Percentiles rank a stretch among this genome's conserved stretches.
Conservation (phyloP, 495 filamentous ascomycete genomes). For the Penicillium odoratum region DNA sequence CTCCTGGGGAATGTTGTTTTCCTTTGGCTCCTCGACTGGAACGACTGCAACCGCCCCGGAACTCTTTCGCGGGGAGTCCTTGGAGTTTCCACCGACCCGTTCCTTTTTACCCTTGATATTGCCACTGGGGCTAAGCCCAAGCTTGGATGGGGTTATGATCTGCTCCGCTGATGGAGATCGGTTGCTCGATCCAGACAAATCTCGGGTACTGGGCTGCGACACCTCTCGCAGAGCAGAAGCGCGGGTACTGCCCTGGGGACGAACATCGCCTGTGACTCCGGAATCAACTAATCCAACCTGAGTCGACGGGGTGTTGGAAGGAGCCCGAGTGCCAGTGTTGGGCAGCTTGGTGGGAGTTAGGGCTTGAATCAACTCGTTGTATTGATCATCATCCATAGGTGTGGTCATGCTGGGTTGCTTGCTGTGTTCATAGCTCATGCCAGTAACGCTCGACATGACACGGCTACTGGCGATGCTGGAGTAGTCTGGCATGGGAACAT, state of each 20-base stretch:
- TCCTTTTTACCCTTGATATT: conserved; percentile 48
- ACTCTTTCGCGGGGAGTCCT: conserved; percentile 16
- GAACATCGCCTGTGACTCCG: conserved; percentile 35
- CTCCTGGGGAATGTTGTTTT: neutral
- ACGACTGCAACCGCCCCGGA: neutral
- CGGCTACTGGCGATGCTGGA: conserved; percentile 45
- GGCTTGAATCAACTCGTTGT: conserved; percentile 41
- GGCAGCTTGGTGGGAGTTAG: conserved; percentile 44
- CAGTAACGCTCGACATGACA: conserved; percentile 44
- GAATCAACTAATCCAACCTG: conserved; percentile 28
- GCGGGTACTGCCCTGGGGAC: conserved; percentile 24
- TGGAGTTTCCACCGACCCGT: conserved; percentile 18
- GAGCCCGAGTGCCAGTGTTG: conserved; percentile 35
- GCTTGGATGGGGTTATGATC: conserved; percentile 17
- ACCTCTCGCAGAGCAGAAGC: conserved; percentile 25
- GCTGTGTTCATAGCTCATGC: conserved; percentile 46
- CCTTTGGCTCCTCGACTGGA: neutral
- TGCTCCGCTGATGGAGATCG: conserved; percentile 15
- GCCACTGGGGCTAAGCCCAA: conserved; percentile 35
- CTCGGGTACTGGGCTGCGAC: conserved; percentile 29
- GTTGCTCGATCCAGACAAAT: conserved; percentile 36
- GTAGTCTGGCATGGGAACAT: conserved; percentile 57
- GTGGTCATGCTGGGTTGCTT: conserved; percentile 43
- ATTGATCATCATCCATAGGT: conserved; percentile 37
- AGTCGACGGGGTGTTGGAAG: conserved; percentile 42